Evolutionary conservation across 768 basidiomycete genomes (phyloP), one percentile per base, ranked within the genome.

Genomic region (Boletus rubroflammeus): DNA sequence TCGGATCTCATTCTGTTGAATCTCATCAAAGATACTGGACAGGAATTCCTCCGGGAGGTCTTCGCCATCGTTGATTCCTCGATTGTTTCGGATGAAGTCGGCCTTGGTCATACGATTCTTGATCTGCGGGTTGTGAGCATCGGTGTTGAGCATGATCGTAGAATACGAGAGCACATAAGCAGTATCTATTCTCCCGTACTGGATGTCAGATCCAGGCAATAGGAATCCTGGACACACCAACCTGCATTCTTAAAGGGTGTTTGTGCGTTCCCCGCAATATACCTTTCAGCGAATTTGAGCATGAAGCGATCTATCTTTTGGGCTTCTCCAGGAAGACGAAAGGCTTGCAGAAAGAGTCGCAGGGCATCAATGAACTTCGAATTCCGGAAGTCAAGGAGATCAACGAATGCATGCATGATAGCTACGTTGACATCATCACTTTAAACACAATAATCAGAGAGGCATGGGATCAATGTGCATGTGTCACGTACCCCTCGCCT

Each of bases 281-380:
- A 99, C 34, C 94, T 83, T 69, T 98, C 95, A 9, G 97, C 96
- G 65, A 98, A 99, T 71, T 99, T 99, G 51, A 98, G 83, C 93
- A 99, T 95, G 74, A 84, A 98, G 9, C 97, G 86, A 79, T 99
- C 97, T 61, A 99, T 98, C 74, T 98, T 98, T 71, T 99, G 97
- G 0, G 93, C 78, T 72, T 99, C 97, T 41, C 97, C 97, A 7
- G 97, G 97, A 19, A 99, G 81, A 45, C 97, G 90, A 81, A 98
- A 98, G 4, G 93, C 83, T 70, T 99, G 97, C 26, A 99, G 75
- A 73, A 97, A 98, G 53, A 83, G 66, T 21, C 97, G 83, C 38
- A 99, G 76, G 2, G 97, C 94, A 62, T 95, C 90, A 39, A 95
- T 86, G 67, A 99, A 99, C 17, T 80, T 75, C 50, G 84, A 72